phyloP scores from a whole-genome alignment of 768 basidiomycete genomes.

The Kwoniella shandongensis region DNA sequence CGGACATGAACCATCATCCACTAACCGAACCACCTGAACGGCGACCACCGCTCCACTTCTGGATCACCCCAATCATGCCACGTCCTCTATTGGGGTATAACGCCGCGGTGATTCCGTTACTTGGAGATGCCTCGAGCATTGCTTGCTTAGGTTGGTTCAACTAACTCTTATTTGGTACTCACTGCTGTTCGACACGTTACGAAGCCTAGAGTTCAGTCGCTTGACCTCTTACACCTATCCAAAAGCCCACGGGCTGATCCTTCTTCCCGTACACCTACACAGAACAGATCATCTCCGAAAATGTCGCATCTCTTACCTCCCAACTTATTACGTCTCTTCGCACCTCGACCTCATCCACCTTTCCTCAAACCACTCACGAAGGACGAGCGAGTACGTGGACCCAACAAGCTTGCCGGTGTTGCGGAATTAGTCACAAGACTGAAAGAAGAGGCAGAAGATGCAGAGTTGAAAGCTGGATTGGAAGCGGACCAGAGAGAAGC shows the following conservation, averaged over 20 bases:
- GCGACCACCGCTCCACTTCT: too few species aligned
- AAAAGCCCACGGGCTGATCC: not conserved
- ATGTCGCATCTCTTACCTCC: slow-evolving; percentile 66
- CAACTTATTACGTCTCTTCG: slow-evolving; percentile 93
- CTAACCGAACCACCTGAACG: too few species aligned
- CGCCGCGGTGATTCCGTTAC: too few species aligned
- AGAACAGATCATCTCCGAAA: not conserved
- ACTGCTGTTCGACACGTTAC: too few species aligned
- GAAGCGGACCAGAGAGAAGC: slow-evolving; percentile 21
- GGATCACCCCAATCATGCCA: not conserved
- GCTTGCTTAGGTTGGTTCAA: too few species aligned
- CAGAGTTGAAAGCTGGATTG: slow-evolving; percentile 36
- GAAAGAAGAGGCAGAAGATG: slow-evolving; percentile 69
- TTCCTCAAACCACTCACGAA: slow-evolving; percentile 81
- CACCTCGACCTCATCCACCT: slow-evolving; percentile 84
- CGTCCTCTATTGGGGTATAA: not conserved
- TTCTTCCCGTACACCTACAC: not conserved
- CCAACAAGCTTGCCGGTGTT: slow-evolving; percentile 74
- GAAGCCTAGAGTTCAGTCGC: too few species aligned
- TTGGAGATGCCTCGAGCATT: too few species aligned
- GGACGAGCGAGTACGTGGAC: slow-evolving; percentile 71
- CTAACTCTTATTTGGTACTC: too few species aligned
- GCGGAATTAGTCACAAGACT: slow-evolving; percentile 69
- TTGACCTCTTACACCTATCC: too few species aligned
- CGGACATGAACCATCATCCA: too few species aligned